phyloP scores from a whole-genome alignment of 331 rosid genomes.

The Pyracantha coccinea region DNA sequence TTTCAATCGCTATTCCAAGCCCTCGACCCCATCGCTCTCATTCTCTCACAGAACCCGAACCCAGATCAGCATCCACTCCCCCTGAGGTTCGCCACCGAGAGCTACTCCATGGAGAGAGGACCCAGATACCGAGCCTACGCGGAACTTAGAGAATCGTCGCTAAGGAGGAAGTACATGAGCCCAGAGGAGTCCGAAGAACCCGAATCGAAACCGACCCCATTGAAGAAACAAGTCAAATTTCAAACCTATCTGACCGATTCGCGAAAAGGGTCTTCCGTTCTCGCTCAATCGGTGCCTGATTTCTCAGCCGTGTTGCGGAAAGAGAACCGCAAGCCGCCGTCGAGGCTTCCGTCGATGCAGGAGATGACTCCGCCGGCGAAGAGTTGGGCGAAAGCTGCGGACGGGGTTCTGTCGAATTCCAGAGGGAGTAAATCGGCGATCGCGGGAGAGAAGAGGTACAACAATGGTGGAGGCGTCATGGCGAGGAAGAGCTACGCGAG shows the following conservation, averaged over 20 bases:
- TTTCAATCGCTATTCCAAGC: conserved; percentile 38
- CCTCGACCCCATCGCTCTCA: conserved; percentile 56
- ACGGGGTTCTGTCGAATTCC: conserved; percentile 40
- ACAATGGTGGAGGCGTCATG: conserved; percentile 29
- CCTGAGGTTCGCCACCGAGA: conserved; percentile 23
- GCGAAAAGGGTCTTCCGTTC: conserved; percentile 35
- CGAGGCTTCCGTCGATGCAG: conserved; percentile 28
- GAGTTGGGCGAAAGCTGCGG: conserved; percentile 21
- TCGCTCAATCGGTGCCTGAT: conserved; percentile 89
- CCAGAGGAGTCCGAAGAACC: conserved; percentile 10
- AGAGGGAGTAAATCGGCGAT: conserved; percentile 77
- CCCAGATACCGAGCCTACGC: conserved; percentile 79
- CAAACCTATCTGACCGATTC: conserved; percentile 10
- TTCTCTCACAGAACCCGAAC: conserved; percentile 41
- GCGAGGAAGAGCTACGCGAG: conserved; percentile 80
- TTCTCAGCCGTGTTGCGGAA: conserved; percentile 57
- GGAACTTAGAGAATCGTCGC: conserved; percentile 52
- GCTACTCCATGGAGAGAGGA: conserved; percentile 62
- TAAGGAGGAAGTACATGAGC: conserved; percentile 26
- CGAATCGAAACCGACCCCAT: conserved; percentile 42
- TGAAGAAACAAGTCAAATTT: conserved; percentile 63
- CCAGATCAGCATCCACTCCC: conserved; percentile 18
- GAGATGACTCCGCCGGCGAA: conserved; percentile 71
- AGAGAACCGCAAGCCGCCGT: conserved; percentile 55
- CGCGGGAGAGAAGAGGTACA: conserved; percentile 56